Percentiles rank a stretch among this genome's conserved stretches.
Evolutionary conservation across 2,329 filamentous ascomycete genomes (phyloP).

Genomic region (Zasmidium cellare): DNA sequence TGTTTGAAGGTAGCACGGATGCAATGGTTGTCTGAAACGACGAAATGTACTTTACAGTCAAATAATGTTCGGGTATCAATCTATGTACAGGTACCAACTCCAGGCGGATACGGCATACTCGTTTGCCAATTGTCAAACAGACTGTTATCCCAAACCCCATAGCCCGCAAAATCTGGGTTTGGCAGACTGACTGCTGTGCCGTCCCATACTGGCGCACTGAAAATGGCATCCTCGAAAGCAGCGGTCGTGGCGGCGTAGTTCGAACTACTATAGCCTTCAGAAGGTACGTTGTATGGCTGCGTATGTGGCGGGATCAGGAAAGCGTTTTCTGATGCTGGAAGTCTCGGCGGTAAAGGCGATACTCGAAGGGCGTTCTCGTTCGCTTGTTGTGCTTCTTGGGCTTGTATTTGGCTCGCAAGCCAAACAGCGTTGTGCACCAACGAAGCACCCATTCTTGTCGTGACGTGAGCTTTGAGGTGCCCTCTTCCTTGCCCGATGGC

Average conservation of each 20-base stretch:
- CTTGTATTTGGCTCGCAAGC: neutral
- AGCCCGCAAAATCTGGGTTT: neutral
- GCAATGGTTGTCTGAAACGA: no score
- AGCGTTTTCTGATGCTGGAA: neutral
- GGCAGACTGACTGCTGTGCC: neutral
- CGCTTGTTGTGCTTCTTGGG: neutral
- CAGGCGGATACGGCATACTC: neutral
- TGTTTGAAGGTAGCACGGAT: no score
- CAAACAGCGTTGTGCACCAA: slow-evolving; percentile 5
- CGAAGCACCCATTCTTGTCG: slow-evolving; percentile 1
- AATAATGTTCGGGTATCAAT: no score
- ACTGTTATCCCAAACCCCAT: neutral
- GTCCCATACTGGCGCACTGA: neutral
- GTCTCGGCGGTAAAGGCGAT: neutral
- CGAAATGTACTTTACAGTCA: no score
- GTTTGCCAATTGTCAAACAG: neutral
- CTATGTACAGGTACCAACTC: no score
- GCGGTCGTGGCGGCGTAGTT: neutral
- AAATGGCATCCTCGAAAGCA: neutral
- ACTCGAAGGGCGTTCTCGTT: neutral
- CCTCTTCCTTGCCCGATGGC: neutral
- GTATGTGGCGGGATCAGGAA: neutral
- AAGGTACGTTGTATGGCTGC: neutral
- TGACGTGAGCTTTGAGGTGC: neutral
- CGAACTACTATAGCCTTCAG: neutral